Percentiles rank a stretch among this genome's conserved stretches.
Evolutionary conservation across 192 early-diverging fungal genomes (phyloP).

Genomic region (Backusella tuberculispora): DNA sequence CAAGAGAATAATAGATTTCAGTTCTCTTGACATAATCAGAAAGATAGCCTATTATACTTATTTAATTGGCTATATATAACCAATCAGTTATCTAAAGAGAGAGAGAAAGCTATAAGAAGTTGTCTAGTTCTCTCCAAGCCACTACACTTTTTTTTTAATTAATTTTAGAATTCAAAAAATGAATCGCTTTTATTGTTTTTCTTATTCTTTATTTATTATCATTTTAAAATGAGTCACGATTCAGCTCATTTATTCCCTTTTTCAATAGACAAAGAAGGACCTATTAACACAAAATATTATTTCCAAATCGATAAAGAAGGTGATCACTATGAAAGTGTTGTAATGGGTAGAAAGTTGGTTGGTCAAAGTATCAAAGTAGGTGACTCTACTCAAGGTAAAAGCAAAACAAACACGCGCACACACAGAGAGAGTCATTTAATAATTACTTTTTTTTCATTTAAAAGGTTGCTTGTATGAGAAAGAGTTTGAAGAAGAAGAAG

Average conservation of each 20-base stretch:
- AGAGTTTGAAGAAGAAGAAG: constrained; percentile 3
- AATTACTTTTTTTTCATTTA: neutral
- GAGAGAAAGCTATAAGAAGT: too few species aligned
- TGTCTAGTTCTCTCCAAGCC: too few species aligned
- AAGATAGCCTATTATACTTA: too few species aligned
- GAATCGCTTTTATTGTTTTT: neutral
- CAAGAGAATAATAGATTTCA: too few species aligned
- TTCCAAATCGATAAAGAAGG: neutral
- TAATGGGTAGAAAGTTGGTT: constrained; percentile 17
- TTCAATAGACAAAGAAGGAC: neutral
- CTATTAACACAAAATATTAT: constrained; percentile 11
- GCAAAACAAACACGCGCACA: too few species aligned
- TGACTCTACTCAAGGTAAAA: constrained; percentile 2
- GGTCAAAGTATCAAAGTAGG: neutral
- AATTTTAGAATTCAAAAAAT: too few species aligned
- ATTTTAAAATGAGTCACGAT: neutral
- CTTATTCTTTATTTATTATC: neutral
- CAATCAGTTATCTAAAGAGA: too few species aligned
- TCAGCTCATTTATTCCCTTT: constrained; percentile 17
- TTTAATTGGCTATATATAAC: too few species aligned
- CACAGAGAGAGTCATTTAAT: neutral
- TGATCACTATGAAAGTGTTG: constrained; percentile 10
- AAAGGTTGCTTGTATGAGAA: neutral
- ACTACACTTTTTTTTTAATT: too few species aligned
- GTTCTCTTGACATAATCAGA: too few species aligned